These are phyloP conservation scores for Yamadazyma mexicana DNA, from an alignment of 1,139 yeast species.

Conservation along the genomic window DNA sequence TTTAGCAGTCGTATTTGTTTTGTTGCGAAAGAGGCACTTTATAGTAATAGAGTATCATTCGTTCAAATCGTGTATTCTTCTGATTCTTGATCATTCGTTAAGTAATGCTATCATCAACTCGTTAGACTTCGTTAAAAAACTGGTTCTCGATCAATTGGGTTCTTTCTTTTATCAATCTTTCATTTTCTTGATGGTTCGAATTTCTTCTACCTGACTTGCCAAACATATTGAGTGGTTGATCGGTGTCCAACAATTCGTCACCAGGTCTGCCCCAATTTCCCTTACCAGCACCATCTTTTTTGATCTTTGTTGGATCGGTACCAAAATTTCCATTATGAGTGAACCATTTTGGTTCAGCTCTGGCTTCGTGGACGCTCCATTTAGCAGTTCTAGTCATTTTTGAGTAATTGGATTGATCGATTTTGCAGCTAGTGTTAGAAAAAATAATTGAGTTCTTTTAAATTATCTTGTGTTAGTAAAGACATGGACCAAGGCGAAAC, in stretches of 20 bases:
- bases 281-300: constrained; percentile 85
- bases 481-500: too few species aligned
- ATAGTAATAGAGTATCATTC: too few species aligned
- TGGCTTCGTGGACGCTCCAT: constrained; percentile 66
- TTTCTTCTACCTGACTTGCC: constrained; percentile 35
- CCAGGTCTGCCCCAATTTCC: constrained; percentile 75
- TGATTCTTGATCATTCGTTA: not conserved
- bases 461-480: too few species aligned
- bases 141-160: constrained; percentile 24
- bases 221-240: constrained; percentile 21
- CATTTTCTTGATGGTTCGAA: constrained; percentile 40
- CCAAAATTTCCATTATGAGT: constrained; percentile 70
- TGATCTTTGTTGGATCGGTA: constrained; percentile 70
- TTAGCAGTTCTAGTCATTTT: constrained; percentile 83
- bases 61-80: not conserved
- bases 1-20: too few species aligned
- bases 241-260: constrained; percentile 55
- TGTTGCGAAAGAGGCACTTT: too few species aligned
- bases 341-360: constrained; percentile 68
- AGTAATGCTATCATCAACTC: not conserved
- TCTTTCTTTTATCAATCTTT: constrained; percentile 25
- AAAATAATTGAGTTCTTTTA: too few species aligned
- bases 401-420: too few species aligned
- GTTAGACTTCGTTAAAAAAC: constrained; percentile 6
- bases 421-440: not conserved